Evolutionary conservation across 73 alveolate species (phyloP), one percentile per base, ranked within the genome.

Genomic region (Paramecium sexaurelia): DNA sequence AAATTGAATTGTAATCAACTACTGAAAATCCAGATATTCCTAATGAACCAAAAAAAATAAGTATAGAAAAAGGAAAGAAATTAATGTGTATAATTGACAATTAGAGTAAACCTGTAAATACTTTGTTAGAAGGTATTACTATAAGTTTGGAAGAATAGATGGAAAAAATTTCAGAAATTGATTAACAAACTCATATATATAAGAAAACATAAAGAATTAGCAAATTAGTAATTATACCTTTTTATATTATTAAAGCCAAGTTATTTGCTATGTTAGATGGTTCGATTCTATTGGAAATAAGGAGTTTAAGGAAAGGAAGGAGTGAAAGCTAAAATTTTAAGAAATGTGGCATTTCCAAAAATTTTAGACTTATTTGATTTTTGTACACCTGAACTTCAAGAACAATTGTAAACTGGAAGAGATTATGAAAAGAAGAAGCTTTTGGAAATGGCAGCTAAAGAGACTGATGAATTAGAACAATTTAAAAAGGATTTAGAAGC

Each of bases 261-360:
- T 75, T 98, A 98, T 91, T 93, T 96, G 24, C 73, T 91, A 20
- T 97, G 97, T 45, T 96, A 98, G 75, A 93, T 98, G 94, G 98
- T 97, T 92, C 95, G 99, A 88, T 98, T 98, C 84, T 97, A 75
- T 93, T 97, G 99, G 99, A 98, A 98, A 95, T 92, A 92, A 66
- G 99, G 97, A 37, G 92, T 96, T 39, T 94, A 94, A 51, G 91
- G 95, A 19, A 98, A 99, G 15, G 95, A 96, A 75, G 99, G 99
- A 8, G 98, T 97, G 36, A 97, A 97, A 43, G 97, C 99, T 27
- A 98, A 98, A 92, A 97, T 98, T 32, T 94, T 98, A 10, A 93
- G 98, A 57, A 88, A 96, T 94, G 99, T 98, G 19, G 89, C 96
- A n/a, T 98, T 98, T 96, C 99, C 99, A 0, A 98, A 97, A 93